Base-by-base conservation (phyloP, 306 rosid species). In the Prinsepia uniflora region DNA sequence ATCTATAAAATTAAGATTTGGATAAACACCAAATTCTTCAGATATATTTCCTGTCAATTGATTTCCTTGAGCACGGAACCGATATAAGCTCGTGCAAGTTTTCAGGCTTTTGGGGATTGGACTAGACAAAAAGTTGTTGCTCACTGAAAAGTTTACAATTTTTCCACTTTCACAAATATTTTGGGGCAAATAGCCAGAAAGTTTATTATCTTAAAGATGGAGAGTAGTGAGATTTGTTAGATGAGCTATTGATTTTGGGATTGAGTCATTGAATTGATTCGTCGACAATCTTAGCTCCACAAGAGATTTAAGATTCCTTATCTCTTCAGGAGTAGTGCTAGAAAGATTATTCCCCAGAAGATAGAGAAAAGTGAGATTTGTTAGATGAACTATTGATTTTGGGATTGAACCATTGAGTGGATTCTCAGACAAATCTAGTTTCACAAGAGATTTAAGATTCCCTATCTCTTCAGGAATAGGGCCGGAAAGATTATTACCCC, bases 81-180 rank as follows among this genome's bases (percentile, higher is more conserved):
- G 43, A 8, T 66, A 44, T 41, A 79, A 42, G 65, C 64, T 68
- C 39, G 56, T 69, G 72, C 83, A 74, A 49, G 41, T 24, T 19
- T 74, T 74, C 22, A 74, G 59, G 49, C 83, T 71, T 72, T 68
- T 69, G 17, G 83, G 76, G 45, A 79, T 54, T 61, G 76, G 43
- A 63, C 79, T 79, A 19, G 1, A 13, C n/a, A 79, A 79, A 54
- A 4, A 46, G 63, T 81, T 81, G 55, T 63, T 68, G n/a, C 65
- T 63, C 18, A 72, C 81, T 68, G 79, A 72, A 24, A 81, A 73
- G 43, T 76, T 63, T 46, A 34, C 12, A 3, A 76, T 72, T 15
- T 55, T 10, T 58, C 43, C 58, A 10, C 40, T 60, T 12, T 68
- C 7, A 42, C 63, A 58, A 58, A 30, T 58, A 58, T 72, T 12